Base-by-base conservation (phyloP, 805 yeast genomes). In the Candida peoriensis region DNA sequence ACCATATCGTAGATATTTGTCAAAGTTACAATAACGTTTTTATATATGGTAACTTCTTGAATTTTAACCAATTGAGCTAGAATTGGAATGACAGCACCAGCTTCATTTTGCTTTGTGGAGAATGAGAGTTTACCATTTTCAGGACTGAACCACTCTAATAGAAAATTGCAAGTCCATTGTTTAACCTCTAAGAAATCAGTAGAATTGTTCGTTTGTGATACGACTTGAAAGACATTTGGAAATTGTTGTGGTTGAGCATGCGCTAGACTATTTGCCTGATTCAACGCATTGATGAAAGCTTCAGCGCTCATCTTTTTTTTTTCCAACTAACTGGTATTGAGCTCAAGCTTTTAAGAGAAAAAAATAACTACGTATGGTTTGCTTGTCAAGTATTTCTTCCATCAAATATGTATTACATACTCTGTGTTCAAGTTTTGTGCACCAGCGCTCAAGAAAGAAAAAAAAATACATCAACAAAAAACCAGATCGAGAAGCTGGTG, bases 1-100 rank as follows among this genome's bases (percentile, higher is more conserved):
- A 68, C 43, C 46, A 65, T 49, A 12, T 74, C 74, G 43, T 70
- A 76, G n/a, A 67, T 51, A 26, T 60, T 53, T 6, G 74, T 52
- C 15, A 67, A 52, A 10, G 70, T 55, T 17, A 64, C 53, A 4
- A 71, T 54, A 12, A 68, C 58, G 32, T 59, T 57, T 47, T 66
- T 68, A 40, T 53, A 57, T 16, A 56, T 54, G 4, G 42, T 34
- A 8, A 55, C 54, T 39, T 62, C 66, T n/a, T 34, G 30, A 4
- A 46, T 44, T 6, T 38, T 24, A 6, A 40, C 24, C 3, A 47
- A 33, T 18, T 37, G 38, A 3, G 44, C 20, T 13, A 54, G 32
- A 4, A 37, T 17, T 1, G 46, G 45, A 2, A 53, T 19, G 4
- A 52, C 24, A 2, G 24, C 14, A 2, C 17, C 19, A 3, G 42